Conservation (phyloP, 352 stramenopile genomes). For the Pythium periplocum region DNA sequence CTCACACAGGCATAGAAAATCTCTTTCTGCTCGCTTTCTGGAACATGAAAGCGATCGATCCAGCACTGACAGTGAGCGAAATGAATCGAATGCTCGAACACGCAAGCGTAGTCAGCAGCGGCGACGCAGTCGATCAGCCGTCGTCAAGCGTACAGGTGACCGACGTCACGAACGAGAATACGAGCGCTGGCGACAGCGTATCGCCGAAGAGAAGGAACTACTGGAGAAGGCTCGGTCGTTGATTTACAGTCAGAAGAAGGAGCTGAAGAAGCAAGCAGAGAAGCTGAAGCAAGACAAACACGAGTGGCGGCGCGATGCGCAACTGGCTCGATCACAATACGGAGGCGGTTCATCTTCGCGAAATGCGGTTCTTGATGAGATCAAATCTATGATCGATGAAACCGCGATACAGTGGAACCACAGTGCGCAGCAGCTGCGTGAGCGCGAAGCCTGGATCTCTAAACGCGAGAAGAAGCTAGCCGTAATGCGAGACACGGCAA, state of each 20-base stretch:
- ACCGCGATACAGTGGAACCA: conserved; percentile 35
- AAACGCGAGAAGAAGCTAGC: conserved; percentile 39
- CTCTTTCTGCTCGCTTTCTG: too few relatives aligned
- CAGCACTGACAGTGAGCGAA: too few relatives aligned
- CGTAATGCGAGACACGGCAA: conserved; percentile 24
- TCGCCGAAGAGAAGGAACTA: conserved; percentile 40
- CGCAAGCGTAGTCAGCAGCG: neutral
- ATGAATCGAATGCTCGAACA: too few relatives aligned
- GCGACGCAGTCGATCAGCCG: neutral
- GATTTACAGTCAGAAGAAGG: conserved; percentile 38
- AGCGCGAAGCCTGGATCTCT: conserved; percentile 45
- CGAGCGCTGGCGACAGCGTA: conserved; percentile 32
- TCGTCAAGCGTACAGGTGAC: neutral
- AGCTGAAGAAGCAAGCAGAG: conserved; percentile 44
- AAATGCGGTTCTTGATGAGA: conserved; percentile 41
- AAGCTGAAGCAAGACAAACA: conserved; percentile 46
- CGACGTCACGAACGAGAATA: conserved; percentile 8
- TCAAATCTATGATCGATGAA: conserved; percentile 64
- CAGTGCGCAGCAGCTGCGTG: conserved; percentile 37
- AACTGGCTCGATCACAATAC: conserved; percentile 1
- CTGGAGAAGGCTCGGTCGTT: conserved; percentile 38
- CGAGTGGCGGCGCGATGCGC: conserved; percentile 41
- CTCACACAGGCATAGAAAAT: too few relatives aligned
- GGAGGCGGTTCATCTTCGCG: conserved; percentile 4
- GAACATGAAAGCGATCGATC: too few relatives aligned